Evolutionary conservation across 176 grass and related monocot genomes (phyloP), one percentile per base, ranked within the genome.

Genomic region (Panicum miliaceum): DNA sequence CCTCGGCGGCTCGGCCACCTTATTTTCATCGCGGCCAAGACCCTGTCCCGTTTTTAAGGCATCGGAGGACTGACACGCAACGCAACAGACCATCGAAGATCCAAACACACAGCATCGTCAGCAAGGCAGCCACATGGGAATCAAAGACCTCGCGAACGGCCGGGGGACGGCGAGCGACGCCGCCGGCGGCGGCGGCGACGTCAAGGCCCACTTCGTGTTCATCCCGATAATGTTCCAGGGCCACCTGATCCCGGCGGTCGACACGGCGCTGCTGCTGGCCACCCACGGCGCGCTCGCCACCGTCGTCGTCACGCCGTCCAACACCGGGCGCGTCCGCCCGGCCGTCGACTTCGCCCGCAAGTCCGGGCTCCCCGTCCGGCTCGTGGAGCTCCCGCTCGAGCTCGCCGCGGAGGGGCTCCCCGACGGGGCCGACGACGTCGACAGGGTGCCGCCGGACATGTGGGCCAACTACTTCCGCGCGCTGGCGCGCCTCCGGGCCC

Each of bases 161-260:
- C n/a, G 46, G n/a, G 60, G 13, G 5, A 32, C 63, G 47, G 9
- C 43, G 13, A 63, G 29, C n/a, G 73, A 41, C 26, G 15, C 10
- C 82, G 22, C 11, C 70, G 7, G 26, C 48, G 2, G 29, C 52
- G 35, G 71, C 45, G 4, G 13, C 75, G 76, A 22, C 61, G 32
- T 71, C 19, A 76, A 61, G 82, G 71, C 88, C 41, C 91, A 94
- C 79, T 94, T 94, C 12, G 82, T 91, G 37, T 64, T 94, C 41
- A 58, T 94, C 29, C 91, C 91, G 58, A 36, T 93, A 32, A 81
- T 87, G 80, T 86, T 76, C 26, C 76, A 88, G 84, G 91, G 88
- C 7, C 88, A 93, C 37, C 58, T 93, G 10, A 93, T 93, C 46
- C 88, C 91, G 19, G 59, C 86, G 13, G 69, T 88, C 16, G 89